Base-by-base conservation (phyloP, 352 stramenopile species). In the Phytophthora pseudosyringae region DNA sequence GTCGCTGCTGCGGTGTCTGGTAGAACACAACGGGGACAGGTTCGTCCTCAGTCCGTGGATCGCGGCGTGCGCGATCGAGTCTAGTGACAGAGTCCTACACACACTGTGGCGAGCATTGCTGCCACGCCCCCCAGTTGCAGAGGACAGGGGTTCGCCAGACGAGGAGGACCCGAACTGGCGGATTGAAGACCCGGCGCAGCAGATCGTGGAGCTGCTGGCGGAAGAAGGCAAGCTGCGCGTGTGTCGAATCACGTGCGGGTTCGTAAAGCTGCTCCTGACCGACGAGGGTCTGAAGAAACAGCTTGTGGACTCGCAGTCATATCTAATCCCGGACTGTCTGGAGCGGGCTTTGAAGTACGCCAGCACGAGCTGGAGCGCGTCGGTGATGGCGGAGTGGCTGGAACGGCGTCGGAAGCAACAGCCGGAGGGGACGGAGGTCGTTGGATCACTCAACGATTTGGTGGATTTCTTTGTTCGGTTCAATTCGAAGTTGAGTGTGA, bases 1-100 rank as follows among this genome's bases (percentile, higher is more conserved):
- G 61, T 83, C 84, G 43, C 71, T 96, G 59, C 64, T 96, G 49
- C 86, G 79, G 48, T 90, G 77, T 63, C 69, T 96, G 18, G 39
- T 94, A 40, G 86, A 94, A 53, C 61, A 75, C 50, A 96, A 96
- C 70, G 77, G 69, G 9, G 81, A 92, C 41, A 89, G 80, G 44
- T 91, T 88, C 47, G 55, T 90, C 15, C 75, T 96, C 13, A 91
- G 80, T 54, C 72, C 86, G 18, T 93, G 83, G 69, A 90, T 95
- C 49, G 79, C 81, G 13, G 70, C 71, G 2, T 93, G 85, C 58
- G 81, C 86, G 12, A 53, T 75, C 29, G 68, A 73, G 28, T 91
- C 81, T 67, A 91, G 80, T 65, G 76, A 84, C 33, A 61, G 41
- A 1, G 75, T 93, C 12, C 25, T 93, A 21, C 51, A 63, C 5